Evolutionary conservation across 768 basidiomycete genomes (phyloP).

Genomic region (Tephrocybe sp.): DNA sequence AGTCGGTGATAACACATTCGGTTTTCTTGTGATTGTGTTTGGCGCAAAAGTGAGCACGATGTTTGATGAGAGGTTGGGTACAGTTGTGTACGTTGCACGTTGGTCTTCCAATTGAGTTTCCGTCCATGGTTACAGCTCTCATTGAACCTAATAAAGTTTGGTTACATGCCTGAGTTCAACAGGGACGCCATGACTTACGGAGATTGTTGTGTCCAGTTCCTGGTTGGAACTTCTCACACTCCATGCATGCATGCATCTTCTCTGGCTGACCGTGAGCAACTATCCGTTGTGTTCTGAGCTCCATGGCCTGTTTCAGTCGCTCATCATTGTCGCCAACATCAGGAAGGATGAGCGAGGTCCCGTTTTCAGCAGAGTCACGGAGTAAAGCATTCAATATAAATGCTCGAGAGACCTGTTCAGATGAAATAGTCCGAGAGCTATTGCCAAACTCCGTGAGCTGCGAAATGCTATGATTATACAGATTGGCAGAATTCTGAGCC

Average conservation of each 20-base stretch:
- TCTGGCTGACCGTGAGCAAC: neutral
- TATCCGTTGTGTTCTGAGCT: neutral
- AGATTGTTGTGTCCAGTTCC: neutral
- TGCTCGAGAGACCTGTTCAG: neutral
- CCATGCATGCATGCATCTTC: neutral
- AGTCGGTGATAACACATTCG: too few relatives aligned
- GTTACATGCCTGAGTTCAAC: neutral
- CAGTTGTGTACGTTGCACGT: slow-evolving; percentile 1
- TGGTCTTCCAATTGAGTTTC: neutral
- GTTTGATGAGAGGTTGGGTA: neutral
- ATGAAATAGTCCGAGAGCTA: neutral
- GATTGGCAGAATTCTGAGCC: neutral
- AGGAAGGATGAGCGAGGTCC: neutral
- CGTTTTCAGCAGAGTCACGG: neutral
- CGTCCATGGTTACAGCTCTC: neutral
- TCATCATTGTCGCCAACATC: neutral
- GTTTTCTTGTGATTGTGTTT: neutral
- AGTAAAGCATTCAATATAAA: neutral
- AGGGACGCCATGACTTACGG: too few relatives aligned
- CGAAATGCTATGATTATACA: neutral
- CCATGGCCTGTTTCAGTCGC: neutral
- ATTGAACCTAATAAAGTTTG: neutral
- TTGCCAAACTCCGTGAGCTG: neutral
- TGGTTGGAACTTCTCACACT: neutral
- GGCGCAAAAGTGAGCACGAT: neutral